Evolutionary conservation across 2,329 filamentous ascomycete genomes (phyloP), one percentile per base, ranked within the genome.

Genomic region (Nemania bipapillata): DNA sequence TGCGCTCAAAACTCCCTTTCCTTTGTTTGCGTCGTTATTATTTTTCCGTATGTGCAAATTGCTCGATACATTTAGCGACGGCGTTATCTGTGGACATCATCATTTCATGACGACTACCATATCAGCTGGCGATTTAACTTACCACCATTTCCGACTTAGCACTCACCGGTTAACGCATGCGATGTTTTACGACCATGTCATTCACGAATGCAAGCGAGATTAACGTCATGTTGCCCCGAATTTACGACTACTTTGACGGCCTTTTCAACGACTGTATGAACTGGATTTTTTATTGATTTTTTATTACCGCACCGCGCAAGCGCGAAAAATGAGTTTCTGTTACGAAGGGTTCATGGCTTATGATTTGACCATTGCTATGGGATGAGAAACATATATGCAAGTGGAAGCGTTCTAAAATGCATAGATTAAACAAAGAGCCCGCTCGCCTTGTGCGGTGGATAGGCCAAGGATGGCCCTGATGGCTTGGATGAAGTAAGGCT

Each of bases 21-120:
- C 70, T 70, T 70, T 72, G 74, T 77, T 75, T 77, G 73, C 73
- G 74, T 76, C 74, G 71, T 75, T 75, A 71, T 72, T 76, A 66
- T 69, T 75, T 74, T 78, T 72, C 70, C 56, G 63, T 78, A 73
- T 75, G 69, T 75, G 74, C 69, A 74, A 73, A 74, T 75, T 78
- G 73, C 76, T 78, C 77, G 74, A 77, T 76, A 77, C 78, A 81
- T 79, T 75, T 77, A 82, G 82, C 81, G 81, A 81, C 77, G 81
- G 81, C 81, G 81, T 83, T 82, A 69, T 76, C 20, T 71, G 71
- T 74, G 75, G 78, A 77, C 79, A 79, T 80, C 78, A 80, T 77
- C 70, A 78, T 78, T 72, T 74, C 72, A 77, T 77, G 74, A 77
- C 76, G 74, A 77, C 74, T 71, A 68, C 72, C 70, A 70, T 71